phyloP scores from a whole-genome alignment of 1,139 yeast genomes.

The Yamadazyma atmosphaerica region DNA sequence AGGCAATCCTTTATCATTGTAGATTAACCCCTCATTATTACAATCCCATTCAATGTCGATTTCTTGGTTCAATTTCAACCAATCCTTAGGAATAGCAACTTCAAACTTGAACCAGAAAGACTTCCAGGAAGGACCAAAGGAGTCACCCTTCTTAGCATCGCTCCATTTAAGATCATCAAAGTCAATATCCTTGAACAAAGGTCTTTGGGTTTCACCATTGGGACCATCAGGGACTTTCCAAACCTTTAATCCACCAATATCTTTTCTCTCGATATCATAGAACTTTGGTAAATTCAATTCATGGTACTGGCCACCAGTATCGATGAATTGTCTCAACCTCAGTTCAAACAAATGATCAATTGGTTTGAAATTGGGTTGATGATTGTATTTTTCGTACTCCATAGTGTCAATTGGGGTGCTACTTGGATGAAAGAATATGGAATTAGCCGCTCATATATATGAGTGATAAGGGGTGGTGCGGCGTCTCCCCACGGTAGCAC shows the following conservation, averaged over 20 bases:
- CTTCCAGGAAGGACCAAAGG: conserved; percentile 96
- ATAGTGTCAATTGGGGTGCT: no score
- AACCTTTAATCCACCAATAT: conserved; percentile 47
- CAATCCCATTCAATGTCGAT: conserved; percentile 85
- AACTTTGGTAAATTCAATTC: conserved; percentile 78
- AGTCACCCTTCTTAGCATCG: conserved; percentile 64
- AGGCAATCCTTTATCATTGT: conserved; percentile 64
- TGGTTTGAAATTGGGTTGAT: conserved; percentile 79
- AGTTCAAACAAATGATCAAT: conserved; percentile 76
- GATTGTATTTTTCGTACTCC: conserved; percentile 37
- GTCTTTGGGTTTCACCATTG: conserved; percentile 57
- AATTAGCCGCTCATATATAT: not conserved
- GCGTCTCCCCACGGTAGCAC: not conserved
- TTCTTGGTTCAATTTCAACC: conserved; percentile 51
- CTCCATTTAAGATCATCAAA: conserved; percentile 49
- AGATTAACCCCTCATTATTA: conserved; percentile 81
- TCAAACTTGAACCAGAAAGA: conserved; percentile 88
- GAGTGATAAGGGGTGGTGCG: conserved; percentile 1
- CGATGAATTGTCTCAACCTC: conserved; percentile 79
- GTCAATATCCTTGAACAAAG: conserved; percentile 68
- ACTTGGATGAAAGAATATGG: no score
- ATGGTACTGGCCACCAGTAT: conserved; percentile 67
- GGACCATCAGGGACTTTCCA: conserved; percentile 63
- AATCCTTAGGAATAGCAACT: conserved; percentile 59
- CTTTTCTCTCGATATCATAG: conserved; percentile 62